These are phyloP conservation scores for Anastatica hierochuntica DNA, from an alignment of 345 rosid species.

Conservation along the genomic window DNA sequence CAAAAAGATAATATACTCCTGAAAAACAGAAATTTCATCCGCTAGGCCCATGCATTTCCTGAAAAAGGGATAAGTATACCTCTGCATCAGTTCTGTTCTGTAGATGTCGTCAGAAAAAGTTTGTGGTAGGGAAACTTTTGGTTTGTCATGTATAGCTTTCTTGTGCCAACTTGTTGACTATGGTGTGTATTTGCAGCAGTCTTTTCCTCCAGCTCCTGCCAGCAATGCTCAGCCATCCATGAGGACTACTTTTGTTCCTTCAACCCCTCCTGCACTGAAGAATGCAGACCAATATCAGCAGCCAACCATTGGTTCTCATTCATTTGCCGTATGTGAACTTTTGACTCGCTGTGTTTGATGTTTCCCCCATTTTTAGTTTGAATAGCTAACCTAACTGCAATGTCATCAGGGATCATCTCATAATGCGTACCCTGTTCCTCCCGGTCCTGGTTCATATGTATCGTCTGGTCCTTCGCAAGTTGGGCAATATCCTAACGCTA, in stretches of 20 bases:
- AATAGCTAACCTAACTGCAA: slow-evolving; percentile 6
- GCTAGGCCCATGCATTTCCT: background rate
- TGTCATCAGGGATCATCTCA: slow-evolving; percentile 46
- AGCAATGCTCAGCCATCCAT: slow-evolving; percentile 41
- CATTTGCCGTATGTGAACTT: slow-evolving; percentile 58
- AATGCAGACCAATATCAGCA: slow-evolving; percentile 85
- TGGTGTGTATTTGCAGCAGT: slow-evolving; percentile 34
- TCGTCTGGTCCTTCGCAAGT: slow-evolving; percentile 37
- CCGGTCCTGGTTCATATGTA: slow-evolving; percentile 43
- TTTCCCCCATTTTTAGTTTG: background rate
- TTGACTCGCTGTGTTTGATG: background rate
- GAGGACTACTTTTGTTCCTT: slow-evolving; percentile 77
- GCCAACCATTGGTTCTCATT: slow-evolving; percentile 62
- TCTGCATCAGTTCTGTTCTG: background rate
- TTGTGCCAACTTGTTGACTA: slow-evolving; percentile 3
- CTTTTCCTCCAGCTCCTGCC: slow-evolving; percentile 40
- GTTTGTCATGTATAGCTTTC: slow-evolving; percentile 3
- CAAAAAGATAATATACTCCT: background rate
- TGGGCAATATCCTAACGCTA: slow-evolving; percentile 43
- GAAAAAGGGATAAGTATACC: slow-evolving; percentile 3
- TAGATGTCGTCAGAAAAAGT: background rate
- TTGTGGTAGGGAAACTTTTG: background rate
- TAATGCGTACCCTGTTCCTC: slow-evolving; percentile 44
- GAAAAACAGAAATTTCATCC: background rate
- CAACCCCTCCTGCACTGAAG: slow-evolving; percentile 63